A percentile compares a stretch with the other conserved stretches of the same genome.
These are phyloP conservation scores for Spongospora subterranea DNA, from an alignment of 208 protist genomes.

Conservation along the genomic window DNA sequence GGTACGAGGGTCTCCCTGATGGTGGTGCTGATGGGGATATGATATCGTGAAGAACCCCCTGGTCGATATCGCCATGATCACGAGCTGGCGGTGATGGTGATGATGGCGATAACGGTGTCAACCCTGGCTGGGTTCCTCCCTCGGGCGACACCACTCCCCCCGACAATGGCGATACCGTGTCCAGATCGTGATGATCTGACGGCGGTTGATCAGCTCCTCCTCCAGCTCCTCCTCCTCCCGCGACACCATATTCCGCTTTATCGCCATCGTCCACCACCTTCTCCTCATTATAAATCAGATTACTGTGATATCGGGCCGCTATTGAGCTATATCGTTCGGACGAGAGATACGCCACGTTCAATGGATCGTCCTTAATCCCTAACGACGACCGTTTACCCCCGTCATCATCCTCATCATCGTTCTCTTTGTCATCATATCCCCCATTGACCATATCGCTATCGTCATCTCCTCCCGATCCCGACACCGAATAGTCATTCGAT, in stretches of 20 bases:
- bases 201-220: not conserved
- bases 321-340: slow-evolving; percentile 17
- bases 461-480: no score
- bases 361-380: not conserved
- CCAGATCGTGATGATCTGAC: no score
- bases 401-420: not conserved
- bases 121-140: not conserved
- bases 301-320: slow-evolving; percentile 7
- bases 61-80: not conserved
- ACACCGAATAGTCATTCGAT: not conserved
- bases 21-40: no score
- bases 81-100: no score
- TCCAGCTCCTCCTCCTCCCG: not conserved
- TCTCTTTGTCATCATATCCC: not conserved
- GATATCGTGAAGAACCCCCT: not conserved
- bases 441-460: not conserved
- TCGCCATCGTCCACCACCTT: not conserved
- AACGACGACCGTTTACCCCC: not conserved
- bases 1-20: not conserved
- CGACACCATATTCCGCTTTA: not conserved
- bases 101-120: no score
- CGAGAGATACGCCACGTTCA: slow-evolving; percentile 13
- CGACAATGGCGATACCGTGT: not conserved
- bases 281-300: slow-evolving; percentile 12
- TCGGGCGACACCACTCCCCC: not conserved